Evolutionary conservation across 441 rosid genomes (phyloP), one percentile per base, ranked within the genome.

Genomic region (Croton setiger): DNA sequence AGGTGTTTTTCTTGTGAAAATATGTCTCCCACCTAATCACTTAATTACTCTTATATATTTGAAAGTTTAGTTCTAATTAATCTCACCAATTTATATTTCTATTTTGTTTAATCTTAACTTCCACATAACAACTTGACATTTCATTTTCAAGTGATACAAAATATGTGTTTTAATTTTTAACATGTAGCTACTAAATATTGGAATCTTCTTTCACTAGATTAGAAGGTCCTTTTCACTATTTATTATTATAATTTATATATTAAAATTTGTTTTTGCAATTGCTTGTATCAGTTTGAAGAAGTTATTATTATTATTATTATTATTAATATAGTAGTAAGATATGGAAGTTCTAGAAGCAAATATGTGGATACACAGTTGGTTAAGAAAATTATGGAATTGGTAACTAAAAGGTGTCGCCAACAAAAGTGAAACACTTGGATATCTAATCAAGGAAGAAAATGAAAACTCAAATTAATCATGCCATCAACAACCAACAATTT

Each of bases 21-120:
- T 27, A 27, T 55, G 63, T 67, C 62, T 55, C 62, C 43, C 53
- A 56, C 70, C 63, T 23, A 67, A 67, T 67, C 36, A 43, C 13
- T 37, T 36, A 54, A 33, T 31, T 48, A 67, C 12, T 7, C 15
- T 41, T 14, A 41, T n/a, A n/a, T 27, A 0, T 27, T 27, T 27
- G 31, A 27, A 27, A 27, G 1, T 27, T 27, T 27, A 27, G 1
- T 27, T 27, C 3, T 15, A 58, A 10, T 53, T 18, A 20, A 1
- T 1, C 4, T 20, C 3, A 17, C 56, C 23, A 20, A 54, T 54
- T 54, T 20, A 54, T 27, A 27, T 0, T 27, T 27, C 31, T 2
- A 27, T 27, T 27, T 27, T 27, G 31, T 27, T 27, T 27, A 27
- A 27, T 27, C 1, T 27, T 27, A 27, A 27, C 31, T 1, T 27